Conservation (phyloP, 169 alveolate species). For the Plasmodium blacklocki region DNA sequence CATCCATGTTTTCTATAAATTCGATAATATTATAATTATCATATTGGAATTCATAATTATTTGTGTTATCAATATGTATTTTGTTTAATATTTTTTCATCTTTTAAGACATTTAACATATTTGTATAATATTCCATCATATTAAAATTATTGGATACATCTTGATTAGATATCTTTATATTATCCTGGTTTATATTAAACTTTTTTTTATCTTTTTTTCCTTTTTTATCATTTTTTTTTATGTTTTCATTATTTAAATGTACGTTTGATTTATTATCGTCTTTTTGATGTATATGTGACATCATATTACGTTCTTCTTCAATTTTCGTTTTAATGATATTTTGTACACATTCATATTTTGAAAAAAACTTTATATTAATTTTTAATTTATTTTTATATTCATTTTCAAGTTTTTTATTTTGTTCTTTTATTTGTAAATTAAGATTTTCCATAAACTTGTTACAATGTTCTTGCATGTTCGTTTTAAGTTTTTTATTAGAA, state of each 20-base stretch:
- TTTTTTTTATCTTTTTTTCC: too few relatives aligned
- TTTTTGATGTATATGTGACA: too few relatives aligned
- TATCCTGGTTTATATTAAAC: too few relatives aligned
- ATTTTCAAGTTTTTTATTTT: slow-evolving; percentile 57
- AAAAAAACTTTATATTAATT: slow-evolving; percentile 34
- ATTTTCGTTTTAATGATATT: slow-evolving; percentile 3
- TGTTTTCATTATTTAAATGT: neutral
- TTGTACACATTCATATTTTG: slow-evolving; percentile 47
- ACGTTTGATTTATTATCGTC: too few relatives aligned
- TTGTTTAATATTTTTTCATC: slow-evolving; percentile 15
- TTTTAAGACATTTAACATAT: slow-evolving; percentile 38
- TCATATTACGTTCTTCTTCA: too few relatives aligned
- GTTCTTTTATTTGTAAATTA: slow-evolving; percentile 60
- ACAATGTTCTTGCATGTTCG: slow-evolving; percentile 52
- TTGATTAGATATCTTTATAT: too few relatives aligned
- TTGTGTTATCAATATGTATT: slow-evolving; percentile 9
- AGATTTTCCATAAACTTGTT: slow-evolving; percentile 53
- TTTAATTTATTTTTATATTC: slow-evolving; percentile 76
- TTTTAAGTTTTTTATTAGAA: slow-evolving; percentile 26
- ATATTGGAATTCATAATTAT: slow-evolving; percentile 24
- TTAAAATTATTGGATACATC: too few relatives aligned
- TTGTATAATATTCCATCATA: neutral
- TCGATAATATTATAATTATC: slow-evolving; percentile 4
- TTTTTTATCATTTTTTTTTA: neutral
- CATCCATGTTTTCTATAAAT: slow-evolving; percentile 32